Evolutionary conservation across 768 basidiomycete species (phyloP).

Genomic region (Lepiota venenata): DNA sequence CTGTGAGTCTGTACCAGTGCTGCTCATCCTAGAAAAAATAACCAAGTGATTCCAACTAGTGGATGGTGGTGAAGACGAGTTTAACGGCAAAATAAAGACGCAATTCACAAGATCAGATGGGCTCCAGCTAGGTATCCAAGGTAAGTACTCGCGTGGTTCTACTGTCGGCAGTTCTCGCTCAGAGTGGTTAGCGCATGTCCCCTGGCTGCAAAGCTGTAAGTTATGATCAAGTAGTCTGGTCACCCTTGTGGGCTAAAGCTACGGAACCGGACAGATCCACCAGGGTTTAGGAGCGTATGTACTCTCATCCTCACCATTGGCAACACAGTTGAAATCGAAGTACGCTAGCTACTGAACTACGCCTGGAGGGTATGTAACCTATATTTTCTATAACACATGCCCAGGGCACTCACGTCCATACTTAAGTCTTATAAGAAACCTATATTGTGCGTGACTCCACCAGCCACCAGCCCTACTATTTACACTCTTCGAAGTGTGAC

Average conservation of each 20-base stretch:
- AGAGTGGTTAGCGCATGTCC: constrained; percentile 42
- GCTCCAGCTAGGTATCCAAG: constrained; percentile 55
- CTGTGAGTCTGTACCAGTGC: constrained; percentile 31
- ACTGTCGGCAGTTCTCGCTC: background rate
- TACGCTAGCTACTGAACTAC: constrained; percentile 52
- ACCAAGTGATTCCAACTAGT: constrained; percentile 26
- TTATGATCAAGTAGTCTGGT: background rate
- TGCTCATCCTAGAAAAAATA: background rate
- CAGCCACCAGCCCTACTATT: background rate
- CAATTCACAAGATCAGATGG: constrained; percentile 56
- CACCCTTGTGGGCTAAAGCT: background rate
- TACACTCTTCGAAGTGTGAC: constrained; percentile 42
- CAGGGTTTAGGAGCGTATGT: constrained; percentile 55
- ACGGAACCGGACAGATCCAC: constrained; percentile 35
- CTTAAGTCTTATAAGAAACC: constrained; percentile 37
- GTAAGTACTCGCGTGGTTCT: constrained; percentile 24
- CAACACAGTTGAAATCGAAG: background rate
- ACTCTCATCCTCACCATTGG: background rate
- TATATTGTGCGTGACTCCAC: constrained; percentile 43
- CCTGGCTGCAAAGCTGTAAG: constrained; percentile 54
- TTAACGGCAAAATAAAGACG: constrained; percentile 50
- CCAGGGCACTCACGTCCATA: background rate
- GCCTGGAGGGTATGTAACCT: constrained; percentile 49
- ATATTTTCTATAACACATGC: background rate
- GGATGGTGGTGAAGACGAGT: constrained; percentile 53